These are phyloP conservation scores for Juglanconis juglandina DNA, from an alignment of 2,329 filamentous ascomycete species.

Conservation along the genomic window DNA sequence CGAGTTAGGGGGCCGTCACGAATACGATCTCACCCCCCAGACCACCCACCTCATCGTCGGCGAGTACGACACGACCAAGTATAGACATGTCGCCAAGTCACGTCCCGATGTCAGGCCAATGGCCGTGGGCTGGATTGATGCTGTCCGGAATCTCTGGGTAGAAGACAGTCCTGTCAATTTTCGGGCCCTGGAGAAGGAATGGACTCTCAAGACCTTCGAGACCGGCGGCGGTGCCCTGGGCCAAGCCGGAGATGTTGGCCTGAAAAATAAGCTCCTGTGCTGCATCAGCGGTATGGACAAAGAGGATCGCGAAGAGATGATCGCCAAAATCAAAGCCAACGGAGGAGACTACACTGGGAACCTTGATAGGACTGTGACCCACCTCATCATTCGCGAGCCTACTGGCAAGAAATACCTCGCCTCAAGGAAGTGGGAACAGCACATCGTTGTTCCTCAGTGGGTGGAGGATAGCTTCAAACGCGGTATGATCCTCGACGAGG, in stretches of 20 bases:
- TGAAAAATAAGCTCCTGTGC: conserved; percentile 43
- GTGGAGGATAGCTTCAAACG: conserved; percentile 76
- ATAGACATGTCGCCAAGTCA: conserved; percentile 88
- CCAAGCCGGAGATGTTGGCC: conserved; percentile 23
- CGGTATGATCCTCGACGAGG: conserved; percentile 87
- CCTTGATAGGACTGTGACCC: conserved; percentile 79
- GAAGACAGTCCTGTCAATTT: conserved; percentile 73
- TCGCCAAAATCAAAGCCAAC: conserved; percentile 62
- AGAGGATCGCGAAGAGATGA: conserved; percentile 66
- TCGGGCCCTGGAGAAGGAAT: conserved; percentile 61
- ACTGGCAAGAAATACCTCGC: conserved; percentile 88
- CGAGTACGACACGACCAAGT: conserved; percentile 85
- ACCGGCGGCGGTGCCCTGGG: conserved; percentile 42
- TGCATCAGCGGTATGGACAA: conserved; percentile 59
- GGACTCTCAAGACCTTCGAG: conserved; percentile 63
- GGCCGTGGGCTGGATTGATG: conserved; percentile 78
- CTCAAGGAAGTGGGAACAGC: conserved; percentile 78
- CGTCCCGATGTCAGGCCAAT: conserved; percentile 83
- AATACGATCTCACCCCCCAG: conserved; percentile 89
- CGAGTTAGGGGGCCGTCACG: conserved; percentile 84
- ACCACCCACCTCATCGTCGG: conserved; percentile 93
- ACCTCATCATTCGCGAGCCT: conserved; percentile 76
- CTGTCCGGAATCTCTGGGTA: conserved; percentile 76
- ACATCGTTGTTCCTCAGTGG: conserved; percentile 80
- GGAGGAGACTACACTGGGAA: conserved; percentile 87